Evolutionary conservation across 2,329 filamentous ascomycete species (phyloP).

Genomic region (Fusarium anthophilum): DNA sequence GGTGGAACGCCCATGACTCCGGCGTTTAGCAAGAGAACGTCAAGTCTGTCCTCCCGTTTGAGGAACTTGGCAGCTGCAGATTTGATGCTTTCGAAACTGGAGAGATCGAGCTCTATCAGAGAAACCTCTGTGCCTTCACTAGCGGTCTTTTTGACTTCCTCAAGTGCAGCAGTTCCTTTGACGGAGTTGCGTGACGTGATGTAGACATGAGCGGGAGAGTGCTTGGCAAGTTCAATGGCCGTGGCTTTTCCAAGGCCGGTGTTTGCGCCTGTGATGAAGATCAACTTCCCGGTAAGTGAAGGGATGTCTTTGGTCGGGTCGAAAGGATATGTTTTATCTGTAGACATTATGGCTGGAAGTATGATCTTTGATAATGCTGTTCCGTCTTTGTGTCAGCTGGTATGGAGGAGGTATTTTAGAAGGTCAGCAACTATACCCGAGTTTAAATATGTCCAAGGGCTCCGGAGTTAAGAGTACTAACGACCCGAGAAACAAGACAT

Average conservation of each 20-base stretch:
- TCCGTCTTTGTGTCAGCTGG: background rate
- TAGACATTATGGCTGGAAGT: background rate
- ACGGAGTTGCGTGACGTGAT: background rate
- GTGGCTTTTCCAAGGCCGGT: slow-evolving; percentile 1
- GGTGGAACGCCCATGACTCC: slow-evolving; percentile 3
- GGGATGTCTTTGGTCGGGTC: background rate
- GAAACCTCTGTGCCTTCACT: rapidly evolving
- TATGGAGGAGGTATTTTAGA: too few relatives aligned
- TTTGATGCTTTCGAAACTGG: background rate
- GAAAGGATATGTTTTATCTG: rapidly evolving
- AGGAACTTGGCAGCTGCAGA: background rate
- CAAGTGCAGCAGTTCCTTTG: background rate
- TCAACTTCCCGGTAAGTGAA: background rate
- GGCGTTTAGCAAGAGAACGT: background rate
- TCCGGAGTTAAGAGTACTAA: background rate
- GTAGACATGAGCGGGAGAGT: background rate
- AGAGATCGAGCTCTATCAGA: background rate
- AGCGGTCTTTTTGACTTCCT: background rate
- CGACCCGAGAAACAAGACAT: background rate
- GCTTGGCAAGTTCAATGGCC: background rate
- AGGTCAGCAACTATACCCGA: background rate
- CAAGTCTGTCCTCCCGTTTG: background rate
- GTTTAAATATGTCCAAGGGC: rapidly evolving
- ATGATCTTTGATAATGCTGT: background rate
- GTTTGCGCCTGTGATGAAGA: background rate